These are phyloP conservation scores for Ehretia macrophylla DNA, from an alignment of 257 asterid species.

Conservation along the genomic window DNA sequence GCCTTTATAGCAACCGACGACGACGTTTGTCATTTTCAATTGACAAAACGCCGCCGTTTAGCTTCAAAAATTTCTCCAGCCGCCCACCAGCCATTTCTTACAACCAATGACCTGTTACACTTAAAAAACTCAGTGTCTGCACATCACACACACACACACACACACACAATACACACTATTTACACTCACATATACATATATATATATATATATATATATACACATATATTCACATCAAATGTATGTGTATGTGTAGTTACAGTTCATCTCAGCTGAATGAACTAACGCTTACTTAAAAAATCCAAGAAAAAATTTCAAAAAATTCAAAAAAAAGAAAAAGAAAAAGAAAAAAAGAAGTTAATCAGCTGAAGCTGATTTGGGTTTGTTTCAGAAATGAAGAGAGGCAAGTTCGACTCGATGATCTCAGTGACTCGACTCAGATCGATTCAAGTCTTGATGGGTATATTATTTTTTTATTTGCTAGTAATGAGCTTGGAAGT, in stretches of 20 bases:
- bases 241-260: not conserved
- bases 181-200: not conserved
- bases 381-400: slow-evolving; percentile 31
- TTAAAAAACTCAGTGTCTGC: not conserved
- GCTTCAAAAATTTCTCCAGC: not conserved
- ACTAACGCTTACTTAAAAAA: slow-evolving; percentile 11
- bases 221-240: not conserved
- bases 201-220: too few relatives aligned
- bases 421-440: slow-evolving; percentile 73
- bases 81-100: not conserved
- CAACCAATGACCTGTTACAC: not conserved
- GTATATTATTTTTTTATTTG: slow-evolving; percentile 63
- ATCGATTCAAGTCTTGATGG: slow-evolving; percentile 70
- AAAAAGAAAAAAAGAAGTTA: too few relatives aligned
- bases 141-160: not conserved
- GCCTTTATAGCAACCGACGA: not conserved
- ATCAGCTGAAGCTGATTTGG: not conserved
- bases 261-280: slow-evolving; percentile 35
- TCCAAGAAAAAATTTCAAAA: too few relatives aligned
- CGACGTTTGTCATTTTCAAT: not conserved
- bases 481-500: slow-evolving; percentile 69
- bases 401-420: slow-evolving; percentile 66
- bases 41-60: not conserved
- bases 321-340: too few relatives aligned
- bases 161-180: too few relatives aligned